phyloP scores from a whole-genome alignment of 768 basidiomycete genomes.

The Daedaleopsis sinensis region DNA sequence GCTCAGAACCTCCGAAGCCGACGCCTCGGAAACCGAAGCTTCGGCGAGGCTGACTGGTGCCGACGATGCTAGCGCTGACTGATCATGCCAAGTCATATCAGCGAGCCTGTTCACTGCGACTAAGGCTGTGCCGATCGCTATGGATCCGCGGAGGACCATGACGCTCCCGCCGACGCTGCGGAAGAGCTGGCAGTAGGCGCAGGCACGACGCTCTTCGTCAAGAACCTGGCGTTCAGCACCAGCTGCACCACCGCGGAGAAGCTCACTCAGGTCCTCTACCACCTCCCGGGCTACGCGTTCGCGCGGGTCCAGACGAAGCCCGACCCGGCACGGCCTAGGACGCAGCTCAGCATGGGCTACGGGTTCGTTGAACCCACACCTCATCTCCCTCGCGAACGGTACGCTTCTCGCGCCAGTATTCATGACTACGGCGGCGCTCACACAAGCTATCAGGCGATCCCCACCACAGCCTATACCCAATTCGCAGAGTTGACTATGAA shows the following conservation, averaged over 20 bases:
- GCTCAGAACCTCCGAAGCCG: too few relatives aligned
- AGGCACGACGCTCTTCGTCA: conserved; percentile 89
- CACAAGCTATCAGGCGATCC: conserved; percentile 43
- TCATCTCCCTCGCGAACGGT: conserved; percentile 9
- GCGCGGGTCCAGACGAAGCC: conserved; percentile 91
- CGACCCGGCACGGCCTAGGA: conserved; percentile 69
- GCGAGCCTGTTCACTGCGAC: conserved; percentile 25
- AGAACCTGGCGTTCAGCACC: conserved; percentile 96
- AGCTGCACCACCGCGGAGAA: conserved; percentile 77
- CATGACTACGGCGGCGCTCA: conserved; percentile 32
- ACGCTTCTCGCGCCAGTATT: conserved; percentile 8
- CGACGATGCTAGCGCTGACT: too few relatives aligned
- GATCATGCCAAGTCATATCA: too few relatives aligned
- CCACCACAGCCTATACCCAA: conserved; percentile 36
- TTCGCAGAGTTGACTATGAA: conserved; percentile 35
- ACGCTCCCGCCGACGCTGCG: conserved; percentile 36
- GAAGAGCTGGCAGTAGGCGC: conserved; percentile 50
- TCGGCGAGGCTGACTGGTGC: too few relatives aligned
- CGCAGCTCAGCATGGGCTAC: conserved; percentile 89
- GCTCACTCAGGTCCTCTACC: conserved; percentile 67
- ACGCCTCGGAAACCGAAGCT: too few relatives aligned
- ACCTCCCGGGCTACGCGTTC: conserved; percentile 81
- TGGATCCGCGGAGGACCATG: too few relatives aligned
- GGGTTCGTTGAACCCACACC: conserved; percentile 88
- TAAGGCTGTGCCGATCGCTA: conserved; percentile 40